Evolutionary conservation across 352 stramenopile species (phyloP).

Genomic region (Phytophthora hibernalis): DNA sequence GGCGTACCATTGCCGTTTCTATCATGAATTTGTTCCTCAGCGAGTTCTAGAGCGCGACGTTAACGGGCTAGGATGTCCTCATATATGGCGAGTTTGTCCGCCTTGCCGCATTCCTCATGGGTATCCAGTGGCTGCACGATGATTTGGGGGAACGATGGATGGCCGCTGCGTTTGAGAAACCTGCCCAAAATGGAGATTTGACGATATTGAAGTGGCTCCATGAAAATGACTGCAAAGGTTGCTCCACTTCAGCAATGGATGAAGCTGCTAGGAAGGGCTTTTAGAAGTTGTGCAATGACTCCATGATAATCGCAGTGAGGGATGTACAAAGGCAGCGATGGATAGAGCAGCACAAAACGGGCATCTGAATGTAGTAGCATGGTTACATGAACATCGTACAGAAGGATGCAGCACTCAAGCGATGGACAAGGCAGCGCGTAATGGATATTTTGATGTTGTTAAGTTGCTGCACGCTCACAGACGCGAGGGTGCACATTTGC

Average conservation of each 20-base stretch:
- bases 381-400: slow-evolving; percentile 25
- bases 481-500: slow-evolving; percentile 20
- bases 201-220: slow-evolving; percentile 30
- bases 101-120: too few relatives aligned
- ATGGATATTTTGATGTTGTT: slow-evolving; percentile 24
- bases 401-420: slow-evolving; percentile 29
- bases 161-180: slow-evolving; percentile 19
- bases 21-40: too few relatives aligned
- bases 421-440: slow-evolving; percentile 25
- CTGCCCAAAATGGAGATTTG: slow-evolving; percentile 19
- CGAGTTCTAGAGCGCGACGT: too few relatives aligned
- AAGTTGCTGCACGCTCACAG: slow-evolving; percentile 21
- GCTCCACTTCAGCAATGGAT: slow-evolving; percentile 27
- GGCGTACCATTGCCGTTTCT: too few relatives aligned
- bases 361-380: slow-evolving; percentile 25
- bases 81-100: too few relatives aligned
- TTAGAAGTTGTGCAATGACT: slow-evolving; percentile 32
- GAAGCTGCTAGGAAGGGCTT: slow-evolving; percentile 26
- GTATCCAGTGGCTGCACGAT: slow-evolving; percentile 18
- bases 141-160: slow-evolving; percentile 12
- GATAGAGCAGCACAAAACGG: slow-evolving; percentile 30
- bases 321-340: slow-evolving; percentile 28
- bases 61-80: too few relatives aligned
- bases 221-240: slow-evolving; percentile 25
- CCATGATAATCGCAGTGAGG: slow-evolving; percentile 17